Conservation (phyloP, 176 grass and related monocot genomes). For the Oryza meridionalis region DNA sequence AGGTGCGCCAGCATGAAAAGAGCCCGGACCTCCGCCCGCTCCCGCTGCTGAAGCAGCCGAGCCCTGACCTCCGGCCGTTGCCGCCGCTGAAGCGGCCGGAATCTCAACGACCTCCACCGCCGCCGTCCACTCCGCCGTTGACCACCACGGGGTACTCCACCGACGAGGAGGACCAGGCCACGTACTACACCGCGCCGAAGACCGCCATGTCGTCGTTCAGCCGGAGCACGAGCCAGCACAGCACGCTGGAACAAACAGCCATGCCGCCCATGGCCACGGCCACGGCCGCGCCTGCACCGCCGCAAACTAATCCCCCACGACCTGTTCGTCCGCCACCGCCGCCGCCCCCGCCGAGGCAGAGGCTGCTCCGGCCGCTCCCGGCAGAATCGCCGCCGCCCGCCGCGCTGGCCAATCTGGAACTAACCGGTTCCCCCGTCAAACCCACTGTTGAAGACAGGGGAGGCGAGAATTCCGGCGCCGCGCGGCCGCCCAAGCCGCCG, state of each 20-base stretch:
- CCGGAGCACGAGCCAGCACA: conserved; percentile 67
- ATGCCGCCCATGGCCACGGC: neutral
- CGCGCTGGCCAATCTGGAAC: conserved; percentile 31
- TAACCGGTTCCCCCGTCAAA: conserved; percentile 32
- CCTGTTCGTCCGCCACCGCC: neutral
- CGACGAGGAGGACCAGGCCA: conserved; percentile 52
- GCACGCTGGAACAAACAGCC: conserved; percentile 36
- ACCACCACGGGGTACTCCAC: conserved; percentile 44
- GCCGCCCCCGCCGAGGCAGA: conserved; percentile 28
- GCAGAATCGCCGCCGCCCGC: conserved; percentile 43
- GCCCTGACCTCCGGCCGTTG: conserved; percentile 72
- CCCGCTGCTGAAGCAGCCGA: conserved; percentile 44
- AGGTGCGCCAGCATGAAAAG: conserved; percentile 33
- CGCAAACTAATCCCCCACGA: neutral
- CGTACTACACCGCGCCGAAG: conserved; percentile 58
- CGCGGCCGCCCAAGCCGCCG: conserved; percentile 41
- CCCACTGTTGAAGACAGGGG: conserved; percentile 40
- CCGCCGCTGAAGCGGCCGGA: conserved; percentile 46
- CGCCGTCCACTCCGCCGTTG: conserved; percentile 39
- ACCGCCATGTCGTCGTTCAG: conserved; percentile 52
- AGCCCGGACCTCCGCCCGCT: conserved; percentile 75
- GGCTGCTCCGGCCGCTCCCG: conserved; percentile 52
- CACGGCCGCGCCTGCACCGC: too few relatives aligned
- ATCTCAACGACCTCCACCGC: neutral
- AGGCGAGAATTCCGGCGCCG: conserved; percentile 22